Conservation (phyloP, 805 yeast species). For the Dipodascopsis tothii region DNA sequence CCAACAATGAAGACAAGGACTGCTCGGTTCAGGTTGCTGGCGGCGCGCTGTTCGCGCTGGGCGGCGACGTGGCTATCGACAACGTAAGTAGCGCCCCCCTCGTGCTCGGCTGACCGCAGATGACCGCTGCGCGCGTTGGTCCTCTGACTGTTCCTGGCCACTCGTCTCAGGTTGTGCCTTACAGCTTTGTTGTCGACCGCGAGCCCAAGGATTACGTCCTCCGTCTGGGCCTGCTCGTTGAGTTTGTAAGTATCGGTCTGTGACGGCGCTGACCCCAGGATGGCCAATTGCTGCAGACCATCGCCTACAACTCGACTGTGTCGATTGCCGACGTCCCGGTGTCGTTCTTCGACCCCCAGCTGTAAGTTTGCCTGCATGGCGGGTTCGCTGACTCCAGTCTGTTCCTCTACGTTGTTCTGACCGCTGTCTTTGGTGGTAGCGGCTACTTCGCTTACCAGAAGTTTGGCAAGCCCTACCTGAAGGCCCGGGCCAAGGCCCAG, state of each 20-base stretch:
- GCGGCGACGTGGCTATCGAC: conserved; percentile 12
- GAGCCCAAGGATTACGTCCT: conserved; percentile 22
- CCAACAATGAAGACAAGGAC: conserved; percentile 25
- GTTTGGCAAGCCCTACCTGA: conserved; percentile 9
- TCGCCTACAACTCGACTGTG: conserved; percentile 29
- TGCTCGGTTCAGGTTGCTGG: conserved; percentile 19
- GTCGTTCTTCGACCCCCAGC: conserved; percentile 63
- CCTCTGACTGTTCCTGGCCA: conserved; percentile 13
- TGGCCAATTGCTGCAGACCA: conserved; percentile 18
- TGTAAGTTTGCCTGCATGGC: conserved; percentile 5
- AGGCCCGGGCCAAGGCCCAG: background rate
- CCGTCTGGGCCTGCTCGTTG: conserved; percentile 17
- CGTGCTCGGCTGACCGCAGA: conserved; percentile 1
- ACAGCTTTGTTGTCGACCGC: conserved; percentile 16
- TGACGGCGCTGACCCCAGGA: conserved; percentile 1
- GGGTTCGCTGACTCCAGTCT: conserved; percentile 2
- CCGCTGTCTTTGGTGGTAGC: conserved; percentile 12
- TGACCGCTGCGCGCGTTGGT: conserved; percentile 20
- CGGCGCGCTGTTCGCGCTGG: conserved; percentile 15
- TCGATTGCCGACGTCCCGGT: conserved; percentile 56
- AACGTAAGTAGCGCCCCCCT: conserved; percentile 7
- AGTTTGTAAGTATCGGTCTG: conserved; percentile 1
- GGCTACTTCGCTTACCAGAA: conserved; percentile 14
- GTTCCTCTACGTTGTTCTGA: conserved; percentile 14
- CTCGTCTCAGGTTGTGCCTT: conserved; percentile 4